A percentile compares a stretch with the other conserved stretches of the same genome.
Conservation (phyloP, 306 rosid species). For the Prunus salicina region DNA sequence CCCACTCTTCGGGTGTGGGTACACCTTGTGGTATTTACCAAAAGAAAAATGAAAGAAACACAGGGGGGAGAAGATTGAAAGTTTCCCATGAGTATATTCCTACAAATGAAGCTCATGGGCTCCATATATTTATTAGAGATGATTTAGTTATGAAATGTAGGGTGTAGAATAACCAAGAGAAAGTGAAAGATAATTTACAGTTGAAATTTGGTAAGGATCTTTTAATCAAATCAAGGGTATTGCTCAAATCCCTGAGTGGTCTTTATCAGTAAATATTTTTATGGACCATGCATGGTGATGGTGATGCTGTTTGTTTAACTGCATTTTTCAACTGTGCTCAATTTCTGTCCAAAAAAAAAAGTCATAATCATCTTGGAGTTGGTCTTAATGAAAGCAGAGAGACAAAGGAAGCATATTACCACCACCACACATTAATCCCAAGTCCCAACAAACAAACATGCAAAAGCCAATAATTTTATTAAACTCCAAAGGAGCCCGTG, state of each 20-base stretch:
- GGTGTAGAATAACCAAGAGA: conserved; percentile 12
- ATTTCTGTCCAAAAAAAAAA: neutral
- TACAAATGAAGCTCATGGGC: conserved; percentile 31
- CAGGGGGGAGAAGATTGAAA: conserved; percentile 15
- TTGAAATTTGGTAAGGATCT: neutral
- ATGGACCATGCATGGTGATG: neutral
- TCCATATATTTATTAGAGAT: conserved; percentile 13
- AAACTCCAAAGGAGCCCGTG: conserved; percentile 26
- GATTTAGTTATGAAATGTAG: conserved; percentile 22
- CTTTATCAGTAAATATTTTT: neutral
- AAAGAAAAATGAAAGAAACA: conserved; percentile 14
- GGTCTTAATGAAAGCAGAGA: neutral
- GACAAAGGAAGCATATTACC: conserved; percentile 12
- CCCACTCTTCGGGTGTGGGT: fast-evolving
- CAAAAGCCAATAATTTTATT: neutral
- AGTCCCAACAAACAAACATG: conserved; percentile 14
- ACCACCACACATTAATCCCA: conserved; percentile 1
- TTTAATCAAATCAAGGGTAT: neutral
- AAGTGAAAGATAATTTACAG: conserved; percentile 8
- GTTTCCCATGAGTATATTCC: conserved; percentile 20
- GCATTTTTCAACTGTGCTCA: neutral
- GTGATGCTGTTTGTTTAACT: neutral
- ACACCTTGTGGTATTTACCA: no score
- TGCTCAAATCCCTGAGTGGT: neutral
- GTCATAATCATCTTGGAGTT: neutral